phyloP scores from a whole-genome alignment of 345 rosid species.

The Laguncularia racemosa region DNA sequence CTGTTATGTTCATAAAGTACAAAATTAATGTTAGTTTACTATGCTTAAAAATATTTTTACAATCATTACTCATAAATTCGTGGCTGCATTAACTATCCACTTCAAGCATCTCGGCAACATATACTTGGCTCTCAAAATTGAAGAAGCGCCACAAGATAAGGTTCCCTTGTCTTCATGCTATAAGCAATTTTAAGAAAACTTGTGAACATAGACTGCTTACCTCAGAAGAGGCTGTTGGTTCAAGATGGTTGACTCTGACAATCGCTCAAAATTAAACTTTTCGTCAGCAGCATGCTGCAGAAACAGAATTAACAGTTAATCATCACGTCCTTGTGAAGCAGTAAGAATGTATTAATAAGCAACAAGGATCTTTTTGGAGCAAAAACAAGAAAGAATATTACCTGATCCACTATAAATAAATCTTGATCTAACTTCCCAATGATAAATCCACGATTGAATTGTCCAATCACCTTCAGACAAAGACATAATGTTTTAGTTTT shows the following conservation, averaged over 20 bases:
- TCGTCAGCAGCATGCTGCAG: constrained; percentile 98
- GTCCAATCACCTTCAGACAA: constrained; percentile 72
- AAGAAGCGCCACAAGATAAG: too few species aligned
- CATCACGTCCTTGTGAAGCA: neutral
- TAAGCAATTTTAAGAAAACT: neutral
- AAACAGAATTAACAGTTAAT: constrained; percentile 18
- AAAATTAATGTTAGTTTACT: too few species aligned
- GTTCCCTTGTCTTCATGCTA: neutral
- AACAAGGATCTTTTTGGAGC: neutral
- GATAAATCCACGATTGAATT: constrained; percentile 96
- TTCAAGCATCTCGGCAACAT: too few species aligned
- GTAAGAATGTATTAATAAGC: too few species aligned
- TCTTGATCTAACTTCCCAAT: constrained; percentile 84
- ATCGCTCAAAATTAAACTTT: constrained; percentile 86
- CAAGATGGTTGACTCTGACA: constrained; percentile 77
- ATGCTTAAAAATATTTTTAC: too few species aligned
- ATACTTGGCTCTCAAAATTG: too few species aligned
- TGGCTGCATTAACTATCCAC: too few species aligned
- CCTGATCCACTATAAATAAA: constrained; percentile 98
- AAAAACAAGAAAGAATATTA: constrained; percentile 20
- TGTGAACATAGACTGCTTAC: constrained; percentile 34
- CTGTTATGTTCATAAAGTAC: too few species aligned
- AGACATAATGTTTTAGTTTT: constrained; percentile 5
- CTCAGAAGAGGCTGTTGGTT: constrained; percentile 92
- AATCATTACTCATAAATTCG: too few species aligned